Base-by-base conservation (phyloP, 1,284 basidiomycete genomes). In the Cryptococcus wingfieldii region DNA sequence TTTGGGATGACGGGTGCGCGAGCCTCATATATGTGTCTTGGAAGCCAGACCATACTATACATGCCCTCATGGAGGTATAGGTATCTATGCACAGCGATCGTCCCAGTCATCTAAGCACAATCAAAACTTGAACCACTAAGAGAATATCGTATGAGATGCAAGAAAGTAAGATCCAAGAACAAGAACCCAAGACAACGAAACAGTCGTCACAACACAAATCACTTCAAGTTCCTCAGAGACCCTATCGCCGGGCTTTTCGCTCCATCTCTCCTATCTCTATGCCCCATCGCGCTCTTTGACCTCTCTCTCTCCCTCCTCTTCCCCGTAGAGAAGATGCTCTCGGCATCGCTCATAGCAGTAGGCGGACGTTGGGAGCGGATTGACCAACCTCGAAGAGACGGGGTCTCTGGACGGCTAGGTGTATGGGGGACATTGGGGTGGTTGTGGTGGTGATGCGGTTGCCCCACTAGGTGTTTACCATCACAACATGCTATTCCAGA, bases 401-500 rank as follows among this genome's bases (percentile, higher is more conserved):
- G 70, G 14, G 70, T 71, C 38, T 62, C 58, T 2, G 66, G 53
- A 42, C 69, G 59, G 34, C 56, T 50, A 1, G 67, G 67, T 12
- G 68, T 67, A 6, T 47, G 61, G 42, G 55, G 54, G 34, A 60
- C 55, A 45, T 58, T 64, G 47, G 51, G 84, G 82, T 52, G 55
- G 50, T 84, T 83, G 55, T 85, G 82, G 54, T 83, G 81, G 51
- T 83, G 80, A 47, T 83, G 66, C 48, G 67, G 61, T 18, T 88
- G 88, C 14, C 80, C 78, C 27, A 83, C 79, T 50, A 82, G 79
- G 76, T 98, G 95, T 81, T 83, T 66, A 27, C 95, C 95, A 73
- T 94, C 90, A 69, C 93, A 97, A 75, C 93, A 97, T 2, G 92
- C 92, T 50, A 56, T 8, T 9, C 4, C 19, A 28, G 10, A 27